Conservation (phyloP, 2,329 filamentous ascomycete genomes). For the Neospermospora avenae region DNA sequence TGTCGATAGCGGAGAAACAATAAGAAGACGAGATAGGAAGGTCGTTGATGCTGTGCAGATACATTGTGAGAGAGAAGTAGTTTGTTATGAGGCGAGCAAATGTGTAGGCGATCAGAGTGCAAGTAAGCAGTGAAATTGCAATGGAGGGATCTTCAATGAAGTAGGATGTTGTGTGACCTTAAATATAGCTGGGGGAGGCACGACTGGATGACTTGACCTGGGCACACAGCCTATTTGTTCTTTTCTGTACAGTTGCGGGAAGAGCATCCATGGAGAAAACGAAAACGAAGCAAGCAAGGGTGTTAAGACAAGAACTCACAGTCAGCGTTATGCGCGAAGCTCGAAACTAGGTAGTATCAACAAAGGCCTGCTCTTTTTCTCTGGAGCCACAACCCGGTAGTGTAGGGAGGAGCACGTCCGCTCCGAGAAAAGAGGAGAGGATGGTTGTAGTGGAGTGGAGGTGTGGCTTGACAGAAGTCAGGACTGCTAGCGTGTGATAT, state of each 20-base stretch:
- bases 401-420: background rate
- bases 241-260: background rate
- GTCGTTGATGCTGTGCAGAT: conserved; percentile 20
- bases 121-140: conserved; percentile 7
- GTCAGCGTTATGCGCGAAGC: background rate
- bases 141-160: conserved; percentile 9
- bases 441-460: no score
- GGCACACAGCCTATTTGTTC: conserved; percentile 2
- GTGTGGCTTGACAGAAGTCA: conserved; percentile 3
- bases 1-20: conserved; percentile 14
- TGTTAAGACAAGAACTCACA: background rate
- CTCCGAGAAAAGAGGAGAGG: background rate
- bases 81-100: conserved; percentile 1
- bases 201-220: background rate
- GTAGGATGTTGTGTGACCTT: conserved; percentile 7
- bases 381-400: conserved; percentile 1
- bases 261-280: background rate
- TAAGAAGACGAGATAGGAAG: conserved; percentile 24
- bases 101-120: conserved; percentile 9
- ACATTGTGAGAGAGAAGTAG: conserved; percentile 23
- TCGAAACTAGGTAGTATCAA: background rate
- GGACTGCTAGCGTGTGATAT: background rate
- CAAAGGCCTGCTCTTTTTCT: background rate
- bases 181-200: conserved; percentile 1
- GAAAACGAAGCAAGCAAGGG: background rate